Conservation (phyloP, 495 filamentous ascomycete species). For the Coniosporium apollinis region DNA sequence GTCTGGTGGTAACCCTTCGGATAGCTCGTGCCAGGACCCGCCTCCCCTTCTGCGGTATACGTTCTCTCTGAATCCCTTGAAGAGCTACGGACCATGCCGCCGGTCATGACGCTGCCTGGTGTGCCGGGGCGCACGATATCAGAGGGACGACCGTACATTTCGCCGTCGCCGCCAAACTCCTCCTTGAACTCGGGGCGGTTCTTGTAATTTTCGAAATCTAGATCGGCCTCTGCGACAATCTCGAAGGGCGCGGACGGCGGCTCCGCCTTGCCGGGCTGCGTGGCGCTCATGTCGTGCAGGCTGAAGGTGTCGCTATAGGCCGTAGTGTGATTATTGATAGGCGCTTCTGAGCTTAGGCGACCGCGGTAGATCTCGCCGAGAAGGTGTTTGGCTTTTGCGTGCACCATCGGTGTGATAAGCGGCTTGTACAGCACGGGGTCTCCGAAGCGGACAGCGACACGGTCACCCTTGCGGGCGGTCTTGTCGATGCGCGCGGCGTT, state of each 20-base stretch:
- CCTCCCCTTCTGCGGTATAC: conserved; percentile 6
- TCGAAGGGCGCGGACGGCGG: conserved; percentile 47
- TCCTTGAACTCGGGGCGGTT: conserved; percentile 74
- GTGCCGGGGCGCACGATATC: conserved; percentile 19
- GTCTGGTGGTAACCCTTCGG: conserved; percentile 23
- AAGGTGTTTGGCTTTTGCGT: conserved; percentile 69
- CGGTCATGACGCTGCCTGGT: conserved; percentile 10
- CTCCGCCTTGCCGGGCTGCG: conserved; percentile 51
- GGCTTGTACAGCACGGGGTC: conserved; percentile 81
- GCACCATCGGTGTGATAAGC: conserved; percentile 90
- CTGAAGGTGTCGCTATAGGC: conserved; percentile 44
- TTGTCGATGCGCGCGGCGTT: conserved; percentile 35
- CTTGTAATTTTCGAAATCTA: conserved; percentile 89
- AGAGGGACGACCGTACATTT: conserved; percentile 17
- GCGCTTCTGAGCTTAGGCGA: conserved; percentile 42
- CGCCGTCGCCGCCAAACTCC: conserved; percentile 62
- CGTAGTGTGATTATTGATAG: conserved; percentile 15
- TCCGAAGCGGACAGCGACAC: conserved; percentile 66
- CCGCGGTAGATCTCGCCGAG: conserved; percentile 69
- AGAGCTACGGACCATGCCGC: conserved; percentile 10
- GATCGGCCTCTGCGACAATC: conserved; percentile 72
- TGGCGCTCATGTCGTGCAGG: conserved; percentile 66
- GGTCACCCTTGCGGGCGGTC: conserved; percentile 40
- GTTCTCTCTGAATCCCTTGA: conserved; percentile 13
- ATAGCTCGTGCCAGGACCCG: conserved; percentile 18